Base-by-base conservation (phyloP, 2,329 filamentous ascomycete genomes). In the Colletotrichum destructivum region DNA sequence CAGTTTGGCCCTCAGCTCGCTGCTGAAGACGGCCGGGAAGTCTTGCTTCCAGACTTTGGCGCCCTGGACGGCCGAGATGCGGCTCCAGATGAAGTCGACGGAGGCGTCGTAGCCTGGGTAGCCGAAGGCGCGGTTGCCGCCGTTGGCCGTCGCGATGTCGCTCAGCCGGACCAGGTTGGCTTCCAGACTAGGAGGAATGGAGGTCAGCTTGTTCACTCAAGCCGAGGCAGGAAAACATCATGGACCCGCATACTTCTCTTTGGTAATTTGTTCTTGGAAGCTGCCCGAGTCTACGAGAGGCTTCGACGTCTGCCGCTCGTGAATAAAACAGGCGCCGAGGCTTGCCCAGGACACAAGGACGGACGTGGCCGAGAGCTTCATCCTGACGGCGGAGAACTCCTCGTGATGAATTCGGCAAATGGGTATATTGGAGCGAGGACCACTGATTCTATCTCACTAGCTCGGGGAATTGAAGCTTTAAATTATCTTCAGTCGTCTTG, bases 61-160 rank as follows among this genome's bases (percentile, higher is more conserved):
- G 7, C 77, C 77, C 18, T 76, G 69, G n/a, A 79, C 73, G 9
- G 75, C 77, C 2, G 75, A 78, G 13, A 79, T 64, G n/a, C 78
- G 76, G 26, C 69, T 66, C 60, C 76, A 78, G 46, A 80, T 77
- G 44, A 69, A 80, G 49, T 82, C 81, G 0, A 77, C 75, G 1
- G 81, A 82, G 42, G 80, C 86, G 11, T 61, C 74, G n/a, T 80
- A 80, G 21, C 78, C 78, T 1, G 78, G 78, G 18, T 78, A 73
- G 8, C 78, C 78, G 4, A 80, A 80, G 2, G 78, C 78, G 7
- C 78, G 76, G 54, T 80, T 80, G 9, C 78, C 78, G 18, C 78
- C 78, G 21, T 80, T 80, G 40, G 72, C 77, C 26, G 76, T 77
- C 6, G 78, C 78, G n/a, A 80, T 79, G 16, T 77, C 77, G 26